Conservation (phyloP, 2,329 filamentous ascomycete species). For the Pseudogymnoascus sp. region DNA sequence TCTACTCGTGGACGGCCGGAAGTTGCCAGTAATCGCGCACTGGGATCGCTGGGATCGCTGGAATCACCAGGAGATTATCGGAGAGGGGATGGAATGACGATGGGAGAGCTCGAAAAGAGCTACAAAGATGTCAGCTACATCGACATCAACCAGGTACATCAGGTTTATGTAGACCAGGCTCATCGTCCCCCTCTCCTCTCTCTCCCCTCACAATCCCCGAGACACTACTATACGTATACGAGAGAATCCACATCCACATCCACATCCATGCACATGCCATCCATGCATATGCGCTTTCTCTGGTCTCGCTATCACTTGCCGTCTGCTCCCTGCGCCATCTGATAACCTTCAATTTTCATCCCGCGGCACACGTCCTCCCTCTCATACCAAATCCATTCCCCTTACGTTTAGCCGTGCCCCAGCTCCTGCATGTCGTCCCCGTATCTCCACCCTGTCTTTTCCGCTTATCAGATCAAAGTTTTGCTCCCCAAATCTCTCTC, state of each 20-base stretch:
- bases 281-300: neutral
- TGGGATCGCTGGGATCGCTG: neutral
- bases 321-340: neutral
- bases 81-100: neutral
- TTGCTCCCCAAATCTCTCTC: neutral
- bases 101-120: too few species aligned
- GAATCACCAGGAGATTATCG: neutral
- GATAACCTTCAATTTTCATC: neutral
- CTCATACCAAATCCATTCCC: neutral
- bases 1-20: neutral
- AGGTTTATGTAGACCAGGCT: too few species aligned
- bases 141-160: neutral
- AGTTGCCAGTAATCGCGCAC: neutral
- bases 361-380: too few species aligned
- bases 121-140: neutral
- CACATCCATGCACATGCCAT: neutral
- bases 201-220: neutral
- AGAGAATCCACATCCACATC: neutral
- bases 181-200: neutral
- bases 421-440: neutral
- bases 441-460: neutral
- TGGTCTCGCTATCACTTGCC: neutral
- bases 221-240: neutral
- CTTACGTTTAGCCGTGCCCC: neutral
- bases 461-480: neutral